These are phyloP conservation scores for Phytopythium kandeliae DNA, from an alignment of 352 stramenopile species.

Conservation along the genomic window DNA sequence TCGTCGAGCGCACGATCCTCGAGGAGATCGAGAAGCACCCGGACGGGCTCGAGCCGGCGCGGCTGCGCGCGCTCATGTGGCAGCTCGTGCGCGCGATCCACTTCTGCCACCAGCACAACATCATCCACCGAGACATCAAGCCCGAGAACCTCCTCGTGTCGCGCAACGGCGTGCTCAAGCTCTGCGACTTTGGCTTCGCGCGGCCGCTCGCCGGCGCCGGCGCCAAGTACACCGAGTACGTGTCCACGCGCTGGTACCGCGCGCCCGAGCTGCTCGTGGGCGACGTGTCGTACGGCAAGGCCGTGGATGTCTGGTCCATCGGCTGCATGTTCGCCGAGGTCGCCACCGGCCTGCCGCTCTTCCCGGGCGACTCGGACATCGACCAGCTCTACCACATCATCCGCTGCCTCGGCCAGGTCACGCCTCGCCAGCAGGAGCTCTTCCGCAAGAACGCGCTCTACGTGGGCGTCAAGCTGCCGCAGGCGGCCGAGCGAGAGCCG, in stretches of 20 bases:
- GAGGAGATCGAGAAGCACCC: conserved; percentile 88
- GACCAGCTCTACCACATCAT: conserved; percentile 91
- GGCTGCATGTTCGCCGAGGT: conserved; percentile 96
- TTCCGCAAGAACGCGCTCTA: conserved; percentile 83
- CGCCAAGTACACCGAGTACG: conserved; percentile 85
- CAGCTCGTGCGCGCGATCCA: conserved; percentile 82
- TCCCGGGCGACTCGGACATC: conserved; percentile 96
- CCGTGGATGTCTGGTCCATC: conserved; percentile 96
- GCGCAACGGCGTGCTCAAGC: conserved; percentile 92
- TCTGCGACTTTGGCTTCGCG: conserved; percentile 88
- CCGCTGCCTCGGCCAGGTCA: conserved; percentile 65
- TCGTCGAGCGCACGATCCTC: conserved; percentile 85
- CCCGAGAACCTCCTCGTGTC: conserved; percentile 93
- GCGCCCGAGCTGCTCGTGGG: conserved; percentile 91
- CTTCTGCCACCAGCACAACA: conserved; percentile 95
- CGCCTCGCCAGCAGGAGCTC: conserved; percentile 67
- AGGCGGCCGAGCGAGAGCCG: conserved; percentile 47
- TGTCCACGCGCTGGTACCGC: conserved; percentile 94
- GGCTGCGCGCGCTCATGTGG: conserved; percentile 81
- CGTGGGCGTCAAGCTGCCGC: conserved; percentile 68
- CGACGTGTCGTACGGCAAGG: conserved; percentile 91
- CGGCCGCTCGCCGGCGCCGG: conserved; percentile 56
- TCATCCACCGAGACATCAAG: conserved; percentile 95
- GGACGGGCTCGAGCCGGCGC: conserved; percentile 54
- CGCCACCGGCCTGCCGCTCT: conserved; percentile 93